These are phyloP conservation scores for Stachybotrys elegans DNA, from an alignment of 2,329 filamentous ascomycete genomes.

Conservation along the genomic window DNA sequence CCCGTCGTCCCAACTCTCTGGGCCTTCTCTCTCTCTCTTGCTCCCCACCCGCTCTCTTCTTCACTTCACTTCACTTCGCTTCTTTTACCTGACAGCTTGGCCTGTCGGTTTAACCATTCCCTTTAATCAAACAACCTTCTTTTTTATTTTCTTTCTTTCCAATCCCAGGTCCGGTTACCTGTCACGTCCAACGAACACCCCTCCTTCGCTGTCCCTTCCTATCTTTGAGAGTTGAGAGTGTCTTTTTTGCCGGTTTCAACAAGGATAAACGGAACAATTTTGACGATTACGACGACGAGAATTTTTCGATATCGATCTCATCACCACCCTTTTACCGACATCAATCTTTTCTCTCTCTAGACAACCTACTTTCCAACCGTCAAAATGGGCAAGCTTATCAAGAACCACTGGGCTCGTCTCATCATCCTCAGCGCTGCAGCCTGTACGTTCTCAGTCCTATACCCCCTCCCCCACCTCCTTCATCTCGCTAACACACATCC, in stretches of 20 bases:
- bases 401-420: slow-evolving; percentile 97
- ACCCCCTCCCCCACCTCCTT: not conserved
- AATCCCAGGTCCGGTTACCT: slow-evolving; percentile 53
- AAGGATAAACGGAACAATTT: not conserved
- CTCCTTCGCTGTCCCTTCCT: slow-evolving; percentile 15
- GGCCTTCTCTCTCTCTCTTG: not conserved
- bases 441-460: slow-evolving; percentile 46
- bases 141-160: slow-evolving; percentile 39
- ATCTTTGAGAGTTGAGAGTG: slow-evolving; percentile 21
- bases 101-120: slow-evolving; percentile 8
- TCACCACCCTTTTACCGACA: no score
- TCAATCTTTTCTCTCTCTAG: not conserved
- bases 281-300: no score
- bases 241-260: slow-evolving; percentile 3
- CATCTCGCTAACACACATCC: slow-evolving; percentile 18
- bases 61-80: slow-evolving; percentile 2
- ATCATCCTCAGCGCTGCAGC: slow-evolving; percentile 81
- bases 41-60: not conserved
- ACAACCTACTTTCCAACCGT: slow-evolving; percentile 5
- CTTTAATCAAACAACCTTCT: slow-evolving; percentile 12
- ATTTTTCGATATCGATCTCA: no score
- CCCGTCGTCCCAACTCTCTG: not conserved
- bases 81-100: slow-evolving; percentile 3
- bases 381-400: slow-evolving; percentile 94
- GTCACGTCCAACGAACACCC: no score